Conservation (phyloP, 1,284 basidiomycete species). For the Takashimella koratensis region DNA sequence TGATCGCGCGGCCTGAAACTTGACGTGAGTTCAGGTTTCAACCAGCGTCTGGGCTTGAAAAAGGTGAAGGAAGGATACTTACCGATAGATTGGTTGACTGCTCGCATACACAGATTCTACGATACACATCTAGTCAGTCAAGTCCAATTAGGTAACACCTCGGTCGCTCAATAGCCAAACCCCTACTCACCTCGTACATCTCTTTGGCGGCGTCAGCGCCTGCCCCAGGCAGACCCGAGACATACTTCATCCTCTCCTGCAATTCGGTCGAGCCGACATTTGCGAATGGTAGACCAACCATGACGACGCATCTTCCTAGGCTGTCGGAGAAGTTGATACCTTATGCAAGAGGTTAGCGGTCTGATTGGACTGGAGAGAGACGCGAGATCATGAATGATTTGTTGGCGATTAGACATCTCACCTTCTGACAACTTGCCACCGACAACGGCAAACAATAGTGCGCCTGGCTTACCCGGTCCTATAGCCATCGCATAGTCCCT, state of each 20-base stretch:
- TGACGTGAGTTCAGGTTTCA: conserved; percentile 3
- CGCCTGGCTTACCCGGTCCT: conserved; percentile 53
- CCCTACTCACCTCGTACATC: conserved; percentile 61
- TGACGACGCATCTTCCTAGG: conserved; percentile 80
- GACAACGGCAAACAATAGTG: conserved; percentile 84
- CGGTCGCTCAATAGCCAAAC: background rate
- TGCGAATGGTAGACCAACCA: conserved; percentile 90
- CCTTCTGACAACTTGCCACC: conserved; percentile 95
- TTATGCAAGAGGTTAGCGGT: no score
- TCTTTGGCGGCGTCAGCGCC: conserved; percentile 72
- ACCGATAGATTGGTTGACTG: conserved; percentile 97
- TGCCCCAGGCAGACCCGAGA: conserved; percentile 53
- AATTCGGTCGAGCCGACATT: conserved; percentile 88
- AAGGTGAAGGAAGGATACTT: conserved; percentile 27
- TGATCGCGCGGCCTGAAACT: conserved; percentile 82
- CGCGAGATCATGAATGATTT: no score
- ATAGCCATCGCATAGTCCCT: background rate
- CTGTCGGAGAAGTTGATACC: conserved; percentile 90
- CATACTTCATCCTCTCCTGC: conserved; percentile 84
- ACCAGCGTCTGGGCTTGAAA: background rate
- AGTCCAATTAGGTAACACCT: no score
- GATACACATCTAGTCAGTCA: no score
- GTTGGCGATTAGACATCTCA: no score
- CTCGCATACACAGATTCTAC: conserved; percentile 85
- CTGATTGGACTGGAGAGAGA: no score